Evolutionary conservation across 768 basidiomycete genomes (phyloP).

Genomic region (Heimioporus sp.): DNA sequence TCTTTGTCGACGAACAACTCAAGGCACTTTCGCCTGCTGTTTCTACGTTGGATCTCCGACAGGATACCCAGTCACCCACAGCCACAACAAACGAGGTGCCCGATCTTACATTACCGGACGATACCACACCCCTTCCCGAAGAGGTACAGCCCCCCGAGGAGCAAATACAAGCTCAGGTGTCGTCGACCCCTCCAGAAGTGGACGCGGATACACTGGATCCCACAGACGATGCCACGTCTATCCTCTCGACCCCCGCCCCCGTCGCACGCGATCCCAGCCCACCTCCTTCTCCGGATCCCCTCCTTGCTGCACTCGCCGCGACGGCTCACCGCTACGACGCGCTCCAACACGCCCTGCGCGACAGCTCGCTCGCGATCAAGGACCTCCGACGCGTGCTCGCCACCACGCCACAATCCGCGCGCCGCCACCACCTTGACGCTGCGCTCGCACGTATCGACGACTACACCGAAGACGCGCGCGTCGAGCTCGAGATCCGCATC

Average conservation of each 20-base stretch:
- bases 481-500: conserved; percentile 77
- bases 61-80: neutral
- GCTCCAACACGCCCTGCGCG: conserved; percentile 61
- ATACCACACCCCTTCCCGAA: neutral
- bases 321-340: conserved; percentile 56
- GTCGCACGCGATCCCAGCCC: neutral
- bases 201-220: neutral
- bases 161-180: too few relatives aligned
- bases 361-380: conserved; percentile 67
- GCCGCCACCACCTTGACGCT: conserved; percentile 37
- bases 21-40: conserved; percentile 16
- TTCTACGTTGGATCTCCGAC: conserved; percentile 16
- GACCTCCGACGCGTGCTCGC: conserved; percentile 41
- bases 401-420: conserved; percentile 3
- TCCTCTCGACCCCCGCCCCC: neutral
- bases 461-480: conserved; percentile 74
- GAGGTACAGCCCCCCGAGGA: neutral
- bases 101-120: neutral
- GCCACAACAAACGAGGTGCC: neutral
- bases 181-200: too few relatives aligned
- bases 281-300: neutral
- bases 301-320: conserved; percentile 41
- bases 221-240: neutral
- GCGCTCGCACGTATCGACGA: conserved; percentile 67
- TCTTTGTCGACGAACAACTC: conserved; percentile 12